A percentile compares a stretch with the other conserved stretches of the same genome.
Conservation (phyloP, 2,329 filamentous ascomycete species). For the Aspergillus novoparasiticus region DNA sequence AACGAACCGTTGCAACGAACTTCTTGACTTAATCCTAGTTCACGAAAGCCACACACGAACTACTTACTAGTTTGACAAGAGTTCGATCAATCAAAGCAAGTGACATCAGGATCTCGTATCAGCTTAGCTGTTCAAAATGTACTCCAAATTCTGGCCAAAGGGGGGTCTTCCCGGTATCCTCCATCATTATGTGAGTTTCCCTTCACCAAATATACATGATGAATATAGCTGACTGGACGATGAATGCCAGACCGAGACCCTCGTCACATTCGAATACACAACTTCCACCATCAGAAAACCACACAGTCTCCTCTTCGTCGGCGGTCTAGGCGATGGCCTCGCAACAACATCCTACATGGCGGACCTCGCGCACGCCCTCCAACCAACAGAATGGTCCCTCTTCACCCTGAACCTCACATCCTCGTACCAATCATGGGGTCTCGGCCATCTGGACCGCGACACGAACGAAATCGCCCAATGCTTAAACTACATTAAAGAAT, state of each 20-base stretch:
- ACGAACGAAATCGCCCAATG: slow-evolving; percentile 56
- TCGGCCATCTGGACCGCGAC: slow-evolving; percentile 55
- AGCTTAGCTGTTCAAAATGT: slow-evolving; percentile 24
- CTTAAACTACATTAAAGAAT: slow-evolving; percentile 53
- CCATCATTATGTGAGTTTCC: slow-evolving; percentile 38
- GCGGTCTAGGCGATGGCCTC: slow-evolving; percentile 61
- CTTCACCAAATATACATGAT: background rate
- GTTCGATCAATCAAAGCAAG: background rate
- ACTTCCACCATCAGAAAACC: slow-evolving; percentile 33
- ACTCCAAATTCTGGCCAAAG: slow-evolving; percentile 41
- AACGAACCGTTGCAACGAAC: background rate
- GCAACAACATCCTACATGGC: slow-evolving; percentile 57
- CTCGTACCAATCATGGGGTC: slow-evolving; percentile 58
- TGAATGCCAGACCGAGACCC: slow-evolving; percentile 31
- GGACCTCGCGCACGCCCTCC: slow-evolving; percentile 51
- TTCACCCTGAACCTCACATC: slow-evolving; percentile 56
- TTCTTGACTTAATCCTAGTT: background rate
- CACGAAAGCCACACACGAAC: background rate
- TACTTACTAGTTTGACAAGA: background rate
- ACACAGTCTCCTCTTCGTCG: slow-evolving; percentile 60
- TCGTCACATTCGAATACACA: slow-evolving; percentile 47
- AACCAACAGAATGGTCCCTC: slow-evolving; percentile 55
- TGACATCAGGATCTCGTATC: background rate
- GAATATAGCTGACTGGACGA: background rate
- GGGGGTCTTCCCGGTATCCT: slow-evolving; percentile 39